phyloP scores from a whole-genome alignment of 306 rosid genomes.

The Cyamopsis tetragonoloba region DNA sequence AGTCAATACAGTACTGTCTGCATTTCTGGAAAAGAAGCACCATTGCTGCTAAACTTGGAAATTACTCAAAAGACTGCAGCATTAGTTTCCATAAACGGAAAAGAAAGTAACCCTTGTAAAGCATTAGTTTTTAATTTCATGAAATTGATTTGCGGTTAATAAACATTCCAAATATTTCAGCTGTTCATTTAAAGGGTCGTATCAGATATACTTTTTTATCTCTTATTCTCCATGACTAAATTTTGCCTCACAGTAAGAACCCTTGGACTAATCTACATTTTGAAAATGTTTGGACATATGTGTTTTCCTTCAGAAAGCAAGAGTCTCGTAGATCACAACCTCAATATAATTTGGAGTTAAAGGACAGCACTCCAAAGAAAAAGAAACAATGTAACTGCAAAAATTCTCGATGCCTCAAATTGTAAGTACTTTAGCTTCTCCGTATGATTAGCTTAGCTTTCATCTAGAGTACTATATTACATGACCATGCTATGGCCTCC shows the following conservation, averaged over 20 bases:
- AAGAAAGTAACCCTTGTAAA: not conserved
- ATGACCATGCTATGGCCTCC: not conserved
- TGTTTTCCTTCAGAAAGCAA: slow-evolving; percentile 54
- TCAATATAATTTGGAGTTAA: slow-evolving; percentile 40
- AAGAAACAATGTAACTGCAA: slow-evolving; percentile 88
- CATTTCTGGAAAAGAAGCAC: not conserved
- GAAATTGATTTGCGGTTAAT: not conserved
- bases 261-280: slow-evolving; percentile 5
- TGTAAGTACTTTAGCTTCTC: slow-evolving; percentile 52
- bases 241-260: not conserved
- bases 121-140: too few species aligned
- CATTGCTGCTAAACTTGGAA: slow-evolving; percentile 1
- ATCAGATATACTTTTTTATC: not conserved
- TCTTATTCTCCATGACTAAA: not conserved
- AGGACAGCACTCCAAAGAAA: slow-evolving; percentile 79
- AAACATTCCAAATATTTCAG: not conserved
- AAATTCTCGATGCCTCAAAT: slow-evolving; percentile 87
- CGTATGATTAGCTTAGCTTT: not conserved
- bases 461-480: slow-evolving; percentile 4
- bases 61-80: not conserved
- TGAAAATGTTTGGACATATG: slow-evolving; percentile 12
- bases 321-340: slow-evolving; percentile 67
- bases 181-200: not conserved
- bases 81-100: not conserved
- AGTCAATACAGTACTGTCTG: not conserved